A percentile compares a stretch with the other conserved stretches of the same genome.
Evolutionary conservation across 768 basidiomycete genomes (phyloP).

Genomic region (Suillus hirtellus): DNA sequence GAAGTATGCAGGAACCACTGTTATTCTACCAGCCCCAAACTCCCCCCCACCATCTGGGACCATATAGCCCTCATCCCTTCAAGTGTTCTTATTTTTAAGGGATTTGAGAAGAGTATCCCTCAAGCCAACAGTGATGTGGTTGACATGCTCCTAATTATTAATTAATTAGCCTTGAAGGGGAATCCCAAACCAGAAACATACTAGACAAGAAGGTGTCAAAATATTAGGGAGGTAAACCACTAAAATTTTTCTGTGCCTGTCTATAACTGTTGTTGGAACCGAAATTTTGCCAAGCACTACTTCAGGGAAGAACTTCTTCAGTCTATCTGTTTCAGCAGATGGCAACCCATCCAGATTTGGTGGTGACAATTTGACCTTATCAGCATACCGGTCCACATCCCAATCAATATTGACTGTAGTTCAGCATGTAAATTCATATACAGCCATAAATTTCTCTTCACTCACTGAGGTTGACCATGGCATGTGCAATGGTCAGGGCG

Average conservation of each 20-base stretch:
- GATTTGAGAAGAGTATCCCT: neutral
- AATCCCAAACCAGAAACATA: neutral
- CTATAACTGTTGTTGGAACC: too few species aligned
- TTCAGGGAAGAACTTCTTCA: too few species aligned
- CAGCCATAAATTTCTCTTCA: neutral
- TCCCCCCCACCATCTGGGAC: neutral
- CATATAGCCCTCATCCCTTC: neutral
- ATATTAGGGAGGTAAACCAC: neutral
- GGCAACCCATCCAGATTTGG: too few species aligned
- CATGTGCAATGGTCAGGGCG: neutral
- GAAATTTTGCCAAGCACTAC: too few species aligned
- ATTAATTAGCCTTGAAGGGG: neutral
- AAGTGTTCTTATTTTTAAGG: neutral
- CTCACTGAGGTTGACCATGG: conserved; percentile 2
- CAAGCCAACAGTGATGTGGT: neutral
- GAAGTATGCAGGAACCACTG: neutral
- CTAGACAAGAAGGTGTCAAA: neutral
- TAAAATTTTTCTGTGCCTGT: neutral
- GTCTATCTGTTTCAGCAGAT: too few species aligned
- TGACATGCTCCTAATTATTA: neutral
- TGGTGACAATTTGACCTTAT: too few species aligned
- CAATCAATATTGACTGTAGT: neutral
- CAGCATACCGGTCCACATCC: too few species aligned
- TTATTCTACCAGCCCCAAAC: neutral
- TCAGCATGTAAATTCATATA: neutral